These are phyloP conservation scores for Picea abies DNA, from an alignment of 83 land plant genomes.

Conservation along the genomic window DNA sequence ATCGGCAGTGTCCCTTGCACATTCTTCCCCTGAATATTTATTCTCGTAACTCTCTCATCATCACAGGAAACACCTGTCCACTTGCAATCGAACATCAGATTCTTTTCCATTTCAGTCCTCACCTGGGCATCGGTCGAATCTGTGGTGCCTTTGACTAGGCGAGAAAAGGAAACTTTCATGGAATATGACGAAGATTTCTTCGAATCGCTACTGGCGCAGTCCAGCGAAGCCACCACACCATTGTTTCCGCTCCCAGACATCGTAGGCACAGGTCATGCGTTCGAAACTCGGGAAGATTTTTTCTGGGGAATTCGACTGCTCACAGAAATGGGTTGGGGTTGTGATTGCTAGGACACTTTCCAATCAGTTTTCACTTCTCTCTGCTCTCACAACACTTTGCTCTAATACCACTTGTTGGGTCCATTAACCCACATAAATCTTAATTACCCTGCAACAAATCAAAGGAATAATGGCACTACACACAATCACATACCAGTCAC, in stretches of 20 bases:
- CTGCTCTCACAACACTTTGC: too few species aligned
- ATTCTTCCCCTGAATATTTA: conserved; percentile 33
- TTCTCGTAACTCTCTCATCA: conserved; percentile 29
- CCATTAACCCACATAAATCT: too few species aligned
- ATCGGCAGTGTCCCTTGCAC: conserved; percentile 22
- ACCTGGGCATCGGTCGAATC: conserved; percentile 29
- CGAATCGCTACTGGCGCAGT: not conserved
- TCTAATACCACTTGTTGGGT: too few species aligned
- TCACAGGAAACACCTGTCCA: conserved; percentile 17
- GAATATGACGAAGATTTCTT: conserved; percentile 24
- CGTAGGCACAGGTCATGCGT: not conserved
- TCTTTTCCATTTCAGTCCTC: conserved; percentile 24
- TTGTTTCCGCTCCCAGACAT: not conserved
- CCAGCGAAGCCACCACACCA: conserved; percentile 8
- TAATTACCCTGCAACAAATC: too few species aligned
- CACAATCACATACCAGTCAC: too few species aligned
- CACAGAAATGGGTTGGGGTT: too few species aligned
- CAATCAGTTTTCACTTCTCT: too few species aligned
- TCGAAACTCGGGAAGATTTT: not conserved
- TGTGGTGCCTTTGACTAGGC: not conserved
- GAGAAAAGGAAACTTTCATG: conserved; percentile 21
- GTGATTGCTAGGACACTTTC: too few species aligned
- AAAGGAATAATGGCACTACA: too few species aligned
- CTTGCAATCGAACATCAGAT: conserved; percentile 12
- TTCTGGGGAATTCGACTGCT: too few species aligned